Evolutionary conservation across 2,329 filamentous ascomycete genomes (phyloP).

Genomic region (Domatiomyces catenatus): DNA sequence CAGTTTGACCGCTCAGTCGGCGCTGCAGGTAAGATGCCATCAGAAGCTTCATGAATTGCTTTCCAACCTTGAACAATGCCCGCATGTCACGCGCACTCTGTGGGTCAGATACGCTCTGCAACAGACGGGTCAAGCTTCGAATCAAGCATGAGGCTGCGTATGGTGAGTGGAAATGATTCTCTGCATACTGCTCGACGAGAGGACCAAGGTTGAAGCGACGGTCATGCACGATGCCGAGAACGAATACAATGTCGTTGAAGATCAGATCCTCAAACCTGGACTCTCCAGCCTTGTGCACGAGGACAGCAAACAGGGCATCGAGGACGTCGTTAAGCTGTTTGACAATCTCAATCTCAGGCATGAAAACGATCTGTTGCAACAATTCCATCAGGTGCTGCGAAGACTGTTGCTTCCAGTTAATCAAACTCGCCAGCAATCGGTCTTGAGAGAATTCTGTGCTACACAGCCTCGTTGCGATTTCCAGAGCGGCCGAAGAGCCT

Average conservation of each 20-base stretch:
- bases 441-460: constrained; percentile 94
- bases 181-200: constrained; percentile 80
- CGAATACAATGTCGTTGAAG: constrained; percentile 76
- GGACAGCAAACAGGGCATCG: constrained; percentile 75
- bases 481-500: constrained; percentile 64
- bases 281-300: constrained; percentile 80
- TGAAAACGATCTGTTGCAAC: constrained; percentile 73
- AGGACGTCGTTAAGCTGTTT: constrained; percentile 83
- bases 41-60: constrained; percentile 84
- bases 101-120: constrained; percentile 68
- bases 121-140: constrained; percentile 66
- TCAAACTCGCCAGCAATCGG: constrained; percentile 62
- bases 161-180: constrained; percentile 79
- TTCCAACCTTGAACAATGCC: constrained; percentile 86
- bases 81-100: constrained; percentile 72
- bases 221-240: constrained; percentile 87
- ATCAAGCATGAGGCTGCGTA: constrained; percentile 81
- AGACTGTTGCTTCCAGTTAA: constrained; percentile 70
- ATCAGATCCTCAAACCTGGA: constrained; percentile 86
- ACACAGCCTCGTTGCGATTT: constrained; percentile 72
- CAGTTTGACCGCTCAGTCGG: constrained; percentile 55
- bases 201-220: constrained; percentile 82
- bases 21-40: constrained; percentile 75
- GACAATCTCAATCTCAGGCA: constrained; percentile 93
- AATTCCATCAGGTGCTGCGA: constrained; percentile 57